Evolutionary conservation across 768 basidiomycete species (phyloP).

Genomic region (Boletus sensibilis): DNA sequence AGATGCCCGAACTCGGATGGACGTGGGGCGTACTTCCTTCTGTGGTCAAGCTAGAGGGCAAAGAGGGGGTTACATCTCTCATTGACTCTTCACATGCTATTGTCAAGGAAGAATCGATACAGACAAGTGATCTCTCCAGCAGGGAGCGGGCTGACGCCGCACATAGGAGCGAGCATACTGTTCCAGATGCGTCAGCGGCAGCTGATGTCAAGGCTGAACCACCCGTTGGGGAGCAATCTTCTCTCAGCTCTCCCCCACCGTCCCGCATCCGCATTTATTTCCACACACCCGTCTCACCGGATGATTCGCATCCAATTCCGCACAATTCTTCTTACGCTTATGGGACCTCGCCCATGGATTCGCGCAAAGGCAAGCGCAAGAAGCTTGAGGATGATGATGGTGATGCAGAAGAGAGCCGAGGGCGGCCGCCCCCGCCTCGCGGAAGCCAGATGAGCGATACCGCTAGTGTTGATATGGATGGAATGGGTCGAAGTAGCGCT

Average conservation of each 20-base stretch:
- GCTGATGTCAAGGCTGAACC: constrained; percentile 34
- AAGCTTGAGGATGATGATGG: constrained; percentile 88
- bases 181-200: constrained; percentile 31
- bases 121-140: constrained; percentile 19
- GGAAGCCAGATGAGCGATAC: constrained; percentile 49
- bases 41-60: constrained; percentile 36
- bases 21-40: constrained; percentile 70
- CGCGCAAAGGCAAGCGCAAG: constrained; percentile 81
- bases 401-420: constrained; percentile 71
- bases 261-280: constrained; percentile 90
- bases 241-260: constrained; percentile 50
- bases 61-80: constrained; percentile 34
- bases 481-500: constrained; percentile 56
- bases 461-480: constrained; percentile 55
- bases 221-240: constrained; percentile 27
- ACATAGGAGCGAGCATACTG: constrained; percentile 20
- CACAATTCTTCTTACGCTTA: constrained; percentile 47
- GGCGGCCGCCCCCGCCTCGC: constrained; percentile 59
- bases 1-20: constrained; percentile 83
- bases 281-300: constrained; percentile 82
- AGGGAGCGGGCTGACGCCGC: constrained; percentile 21
- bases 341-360: constrained; percentile 50
- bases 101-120: constrained; percentile 34
- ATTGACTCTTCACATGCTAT: constrained; percentile 32
- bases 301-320: constrained; percentile 75